These are phyloP conservation scores for Gaultheria prostrata DNA, from an alignment of 148 eudicot species.

Conservation along the genomic window DNA sequence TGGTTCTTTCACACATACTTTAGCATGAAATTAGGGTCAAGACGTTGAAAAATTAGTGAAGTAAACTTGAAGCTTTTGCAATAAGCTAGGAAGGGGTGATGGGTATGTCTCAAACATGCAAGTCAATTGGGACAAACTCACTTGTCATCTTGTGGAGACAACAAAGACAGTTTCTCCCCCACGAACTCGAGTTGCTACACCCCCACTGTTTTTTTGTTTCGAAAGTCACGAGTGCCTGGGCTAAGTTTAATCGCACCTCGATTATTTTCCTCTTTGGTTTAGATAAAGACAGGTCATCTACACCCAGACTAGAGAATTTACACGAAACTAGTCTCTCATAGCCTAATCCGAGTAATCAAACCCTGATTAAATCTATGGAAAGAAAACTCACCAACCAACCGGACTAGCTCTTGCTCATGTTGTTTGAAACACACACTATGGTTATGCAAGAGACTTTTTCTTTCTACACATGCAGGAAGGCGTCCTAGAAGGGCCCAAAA, in stretches of 20 bases:
- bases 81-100: not conserved
- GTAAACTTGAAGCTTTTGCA: conserved; percentile 8
- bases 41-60: not conserved
- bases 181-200: conserved; percentile 22
- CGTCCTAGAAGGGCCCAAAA: conserved; percentile 2
- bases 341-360: too few species aligned
- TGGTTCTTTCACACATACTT: not conserved
- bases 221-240: too few species aligned
- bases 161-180: conserved; percentile 4
- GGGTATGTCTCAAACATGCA: conserved; percentile 17
- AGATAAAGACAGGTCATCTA: too few species aligned
- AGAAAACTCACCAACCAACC: too few species aligned
- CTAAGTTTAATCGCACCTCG: too few species aligned
- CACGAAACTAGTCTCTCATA: too few species aligned
- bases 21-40: conserved; percentile 10
- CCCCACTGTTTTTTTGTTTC: not conserved
- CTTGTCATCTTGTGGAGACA: conserved; percentile 27
- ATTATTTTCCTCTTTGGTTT: too few species aligned
- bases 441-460: not conserved
- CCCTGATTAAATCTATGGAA: too few species aligned
- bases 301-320: too few species aligned
- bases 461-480: conserved; percentile 7
- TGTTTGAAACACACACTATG: not conserved
- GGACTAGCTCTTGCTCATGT: not conserved
- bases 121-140: conserved; percentile 15